Base-by-base conservation (phyloP, 2,329 filamentous ascomycete genomes). In the Monilinia aucupariae region DNA sequence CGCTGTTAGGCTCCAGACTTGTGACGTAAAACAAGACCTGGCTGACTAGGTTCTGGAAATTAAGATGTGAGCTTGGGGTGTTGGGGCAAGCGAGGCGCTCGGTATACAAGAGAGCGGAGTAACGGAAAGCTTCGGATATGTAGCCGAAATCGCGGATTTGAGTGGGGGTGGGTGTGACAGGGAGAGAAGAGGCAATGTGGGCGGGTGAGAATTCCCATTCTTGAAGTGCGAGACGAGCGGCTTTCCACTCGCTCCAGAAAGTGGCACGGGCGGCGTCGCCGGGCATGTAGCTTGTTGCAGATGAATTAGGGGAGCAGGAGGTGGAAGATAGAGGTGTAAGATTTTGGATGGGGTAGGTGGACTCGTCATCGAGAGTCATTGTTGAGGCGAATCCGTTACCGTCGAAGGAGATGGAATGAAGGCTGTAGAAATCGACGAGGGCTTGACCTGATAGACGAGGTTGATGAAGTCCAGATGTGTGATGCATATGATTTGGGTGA, bases 191-290 rank as follows among this genome's bases (percentile, higher is more conserved):
- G 17, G 80, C 76, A 13, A 85, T 75, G 10, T 81, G 77, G 8
- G 78, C 74, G 0, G 82, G 75, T 67, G 89, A 83, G 70, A 94
- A 90, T 67, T 91, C 84, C 92, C 92, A 96, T 66, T 84, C 85
- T 73, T 92, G 88, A 10, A 97, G 83, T 5, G 87, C 85, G 52
- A 84, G 81, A 34, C 90, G 89, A 4, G 92, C 84, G 59, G 91
- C 87, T 72, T 87, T 88, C 92, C 92, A 96, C 75, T 96, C 91
- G 34, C 81, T 79, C 91, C 91, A 96, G 75, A 96, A 96, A n/a
- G 78, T 79, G 45, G 81, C 79, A 47, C 83, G 81, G 52, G 83
- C 78, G 69, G 89, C 85, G 61, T 87, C 82, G 67, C 81, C 20
- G 4, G 41, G 22, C 30, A 58, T 58, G 30, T 47, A 58, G 13